Base-by-base conservation (phyloP, 2,329 filamentous ascomycete species). In the Diaporthe velutina region DNA sequence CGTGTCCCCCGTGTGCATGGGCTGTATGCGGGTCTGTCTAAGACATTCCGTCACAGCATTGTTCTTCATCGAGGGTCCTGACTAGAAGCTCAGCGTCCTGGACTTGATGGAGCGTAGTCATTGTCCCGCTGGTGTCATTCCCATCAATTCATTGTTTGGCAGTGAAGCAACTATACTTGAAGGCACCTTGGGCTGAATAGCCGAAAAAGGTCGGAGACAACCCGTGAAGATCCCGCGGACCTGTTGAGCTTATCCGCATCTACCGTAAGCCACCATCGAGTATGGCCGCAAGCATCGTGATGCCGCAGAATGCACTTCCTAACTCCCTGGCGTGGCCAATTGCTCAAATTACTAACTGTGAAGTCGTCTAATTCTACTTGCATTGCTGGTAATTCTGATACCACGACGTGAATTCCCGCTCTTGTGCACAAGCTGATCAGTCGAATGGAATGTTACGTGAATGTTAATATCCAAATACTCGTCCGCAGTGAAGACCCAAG, bases 211-310 rank as follows among this genome's bases (percentile, higher is more conserved):
- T 98, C 33, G 95, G 95, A 45, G 93, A 87, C 95, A 97, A 58
- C 95, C 96, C 22, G 95, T 97, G 84, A 95, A 95, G 82, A 98
- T 92, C 60, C 95, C 95, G 50, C 94, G 91, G 74, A 98, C 42
- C 42, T 48, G 15, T 48, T 19, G 15, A n/a, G n/a, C 42, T 48
- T 15, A 8, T 60, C 55, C 33, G 9, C 5, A 7, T 25, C 33
- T 35, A 60, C 12, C 25, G 5, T 38, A 40, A 28, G 25, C 58
- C 4, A 48, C 17, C 19, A 30, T 30, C 22, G 40, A 33, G 30
- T n/a, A 25, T 6, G 22, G 38, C 33, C 38, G 55, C 40, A n/a
- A 48, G 25, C 25, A 48, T 64, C 40, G 19, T 17, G 2, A 30
- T n/a, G 40, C 25, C 17, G 19, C 28, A 8, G 10, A 48, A 48